A percentile compares a stretch with the other conserved stretches of the same genome.
These are phyloP conservation scores for Lotus japonicus DNA, from an alignment of 306 rosid species.

Conservation along the genomic window DNA sequence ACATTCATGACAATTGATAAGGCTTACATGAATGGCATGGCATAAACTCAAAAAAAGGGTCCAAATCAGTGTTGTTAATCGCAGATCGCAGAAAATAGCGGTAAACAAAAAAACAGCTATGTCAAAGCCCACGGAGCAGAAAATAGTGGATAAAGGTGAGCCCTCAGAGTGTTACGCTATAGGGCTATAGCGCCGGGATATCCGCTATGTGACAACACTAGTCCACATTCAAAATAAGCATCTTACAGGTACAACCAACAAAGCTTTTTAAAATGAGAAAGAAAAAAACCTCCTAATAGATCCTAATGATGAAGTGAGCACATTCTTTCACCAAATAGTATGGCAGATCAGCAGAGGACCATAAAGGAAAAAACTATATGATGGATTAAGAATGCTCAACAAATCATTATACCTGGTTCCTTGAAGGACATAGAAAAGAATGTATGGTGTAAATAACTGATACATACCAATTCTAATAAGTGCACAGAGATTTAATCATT, in stretches of 20 bases:
- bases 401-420: neutral
- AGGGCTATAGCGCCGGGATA: no score
- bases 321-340: neutral
- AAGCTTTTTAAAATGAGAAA: no score
- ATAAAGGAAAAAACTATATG: neutral
- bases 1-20: neutral
- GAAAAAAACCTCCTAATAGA: neutral
- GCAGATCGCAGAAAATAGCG: no score
- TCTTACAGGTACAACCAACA: neutral
- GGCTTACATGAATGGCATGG: neutral
- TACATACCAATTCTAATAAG: no score
- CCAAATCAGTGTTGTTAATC: no score
- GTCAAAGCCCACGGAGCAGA: no score
- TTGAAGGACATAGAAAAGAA: neutral
- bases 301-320: neutral
- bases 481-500: no score
- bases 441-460: neutral
- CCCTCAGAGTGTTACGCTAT: no score
- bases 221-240: neutral
- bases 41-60: no score
- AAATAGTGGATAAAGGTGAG: no score
- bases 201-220: no score
- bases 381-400: neutral
- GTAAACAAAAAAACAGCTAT: no score
- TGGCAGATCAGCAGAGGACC: neutral